Conservation (phyloP, 306 rosid species). For the Rubus idaeus region DNA sequence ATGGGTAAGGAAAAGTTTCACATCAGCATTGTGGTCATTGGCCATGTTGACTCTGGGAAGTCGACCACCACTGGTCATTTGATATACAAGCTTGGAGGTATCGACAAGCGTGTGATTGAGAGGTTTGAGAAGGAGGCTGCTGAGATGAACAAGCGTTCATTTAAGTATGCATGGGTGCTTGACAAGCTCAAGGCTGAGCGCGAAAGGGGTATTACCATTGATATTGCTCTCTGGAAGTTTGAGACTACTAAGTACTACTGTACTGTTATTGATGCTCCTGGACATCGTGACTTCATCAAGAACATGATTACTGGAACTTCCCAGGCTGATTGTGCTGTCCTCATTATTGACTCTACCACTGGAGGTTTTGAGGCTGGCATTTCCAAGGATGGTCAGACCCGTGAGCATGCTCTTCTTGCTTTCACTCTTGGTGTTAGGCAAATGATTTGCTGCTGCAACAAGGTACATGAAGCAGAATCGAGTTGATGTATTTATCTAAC, state of each 20-base stretch:
- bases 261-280: constrained; percentile 93
- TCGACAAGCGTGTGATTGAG: constrained; percentile 94
- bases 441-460: constrained; percentile 93
- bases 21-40: constrained; percentile 91
- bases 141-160: constrained; percentile 95
- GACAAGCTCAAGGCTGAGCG: constrained; percentile 98
- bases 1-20: constrained; percentile 92
- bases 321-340: constrained; percentile 91
- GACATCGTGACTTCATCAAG: constrained; percentile 90
- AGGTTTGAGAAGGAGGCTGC: constrained; percentile 94
- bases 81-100: constrained; percentile 94
- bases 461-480: constrained; percentile 36
- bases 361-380: constrained; percentile 97
- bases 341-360: constrained; percentile 84
- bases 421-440: constrained; percentile 94
- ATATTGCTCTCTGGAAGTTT: constrained; percentile 90
- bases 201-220: constrained; percentile 91
- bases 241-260: constrained; percentile 92
- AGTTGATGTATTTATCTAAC: neutral
- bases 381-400: constrained; percentile 96
- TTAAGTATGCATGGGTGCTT: constrained; percentile 96
- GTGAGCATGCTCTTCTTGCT: constrained; percentile 93
- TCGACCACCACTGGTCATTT: constrained; percentile 88
- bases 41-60: constrained; percentile 93
- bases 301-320: constrained; percentile 95